These are phyloP conservation scores for Collybia nuda DNA, from an alignment of 768 basidiomycete species.

Conservation along the genomic window DNA sequence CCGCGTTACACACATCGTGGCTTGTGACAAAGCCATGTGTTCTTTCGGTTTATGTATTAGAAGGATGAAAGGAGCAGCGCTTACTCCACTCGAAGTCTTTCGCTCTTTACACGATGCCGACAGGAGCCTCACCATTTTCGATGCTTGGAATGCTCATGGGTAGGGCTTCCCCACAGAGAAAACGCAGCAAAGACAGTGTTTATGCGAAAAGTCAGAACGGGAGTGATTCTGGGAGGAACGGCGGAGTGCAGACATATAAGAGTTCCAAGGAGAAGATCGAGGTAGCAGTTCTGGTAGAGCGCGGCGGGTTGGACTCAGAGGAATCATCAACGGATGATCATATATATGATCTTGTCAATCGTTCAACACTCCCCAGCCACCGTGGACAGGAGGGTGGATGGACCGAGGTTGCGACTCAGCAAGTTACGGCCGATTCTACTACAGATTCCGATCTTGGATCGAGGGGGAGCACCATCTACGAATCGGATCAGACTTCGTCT, in stretches of 20 bases:
- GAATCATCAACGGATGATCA: constrained; percentile 3
- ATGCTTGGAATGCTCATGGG: constrained; percentile 15
- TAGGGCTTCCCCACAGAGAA: constrained; percentile 5
- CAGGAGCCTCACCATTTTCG: constrained; percentile 11
- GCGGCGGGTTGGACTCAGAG: neutral
- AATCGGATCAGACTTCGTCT: neutral
- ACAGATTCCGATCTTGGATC: neutral
- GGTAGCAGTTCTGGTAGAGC: neutral
- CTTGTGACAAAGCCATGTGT: neutral
- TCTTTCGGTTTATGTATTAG: neutral
- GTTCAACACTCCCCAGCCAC: neutral
- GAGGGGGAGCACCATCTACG: neutral
- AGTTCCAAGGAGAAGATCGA: neutral
- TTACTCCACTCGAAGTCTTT: neutral
- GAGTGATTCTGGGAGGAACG: too few species aligned
- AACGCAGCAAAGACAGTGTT: neutral
- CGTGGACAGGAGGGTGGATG: constrained; percentile 7
- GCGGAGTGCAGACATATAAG: neutral
- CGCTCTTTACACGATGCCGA: constrained; percentile 6
- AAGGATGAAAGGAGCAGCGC: neutral
- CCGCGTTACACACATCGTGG: constrained; percentile 1
- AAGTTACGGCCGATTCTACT: neutral
- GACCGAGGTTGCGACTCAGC: constrained; percentile 7
- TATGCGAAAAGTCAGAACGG: too few species aligned
- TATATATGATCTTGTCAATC: neutral